Base-by-base conservation (phyloP, 2,329 filamentous ascomycete genomes). In the Blastomyces silverae region DNA sequence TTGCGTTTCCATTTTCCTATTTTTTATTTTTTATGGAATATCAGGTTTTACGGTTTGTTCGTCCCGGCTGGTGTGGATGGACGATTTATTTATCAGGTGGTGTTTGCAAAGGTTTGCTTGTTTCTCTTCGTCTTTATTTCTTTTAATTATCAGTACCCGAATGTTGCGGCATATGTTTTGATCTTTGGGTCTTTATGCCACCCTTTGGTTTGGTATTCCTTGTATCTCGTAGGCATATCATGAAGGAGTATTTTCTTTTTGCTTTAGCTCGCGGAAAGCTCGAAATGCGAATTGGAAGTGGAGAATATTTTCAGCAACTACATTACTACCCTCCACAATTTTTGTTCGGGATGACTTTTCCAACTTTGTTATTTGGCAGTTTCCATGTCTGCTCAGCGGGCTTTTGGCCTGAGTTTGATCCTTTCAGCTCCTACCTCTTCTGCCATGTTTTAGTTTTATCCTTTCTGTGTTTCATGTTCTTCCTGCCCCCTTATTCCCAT, bases 191-290 rank as follows among this genome's bases (percentile, higher is more conserved):
- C 17, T 37, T 37, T 22, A 37, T 37, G 34, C n/a, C 34, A 31
- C 55, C 20, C 22, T 39, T 39, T 15, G 31, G 10, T 20, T 57
- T 34, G 10, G 17, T 39, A 37, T 22, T 57, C 17, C 22, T 37
- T 39, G 31, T 22, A 57, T 34, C 20, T 22, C 17, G 2, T 28
- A 57, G 31, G 10, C 31, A 39, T n/a, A 37, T 22, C n/a, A 57
- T 57, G 55, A n/a, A 55, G 55, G 28, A n/a, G 31, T 57, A 57
- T 37, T 37, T 57, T 57, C 34, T 57, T 53, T 53, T 31, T 53
- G 22, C 50, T 53, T 25, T 20, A 31, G 7, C 25, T 13, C 25
- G 25, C 25, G 15, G 50, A 31, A 53, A 6, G 50, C 8, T 31
- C 25, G 50, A 53, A 53, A 20, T 53, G 28, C 25, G 25, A 28